A percentile compares a stretch with the other conserved stretches of the same genome.
phyloP scores from a whole-genome alignment of 1,284 basidiomycete species.

The Cystobasidiaceae sp. region DNA sequence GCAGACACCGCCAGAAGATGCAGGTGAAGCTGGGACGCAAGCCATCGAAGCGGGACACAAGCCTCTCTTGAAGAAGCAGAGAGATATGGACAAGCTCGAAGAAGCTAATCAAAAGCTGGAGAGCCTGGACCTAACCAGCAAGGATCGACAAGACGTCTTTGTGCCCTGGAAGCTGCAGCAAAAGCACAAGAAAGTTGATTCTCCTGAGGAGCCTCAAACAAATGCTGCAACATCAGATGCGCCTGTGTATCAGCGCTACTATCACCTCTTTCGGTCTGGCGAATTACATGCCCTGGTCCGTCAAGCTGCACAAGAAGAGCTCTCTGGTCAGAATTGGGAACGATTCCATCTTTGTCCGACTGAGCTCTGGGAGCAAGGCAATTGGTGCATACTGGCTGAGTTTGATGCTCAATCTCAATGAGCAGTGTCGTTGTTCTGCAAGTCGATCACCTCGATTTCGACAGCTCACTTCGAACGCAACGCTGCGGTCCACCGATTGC shows the following conservation, averaged over 20 bases:
- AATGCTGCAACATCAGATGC: conserved; percentile 28
- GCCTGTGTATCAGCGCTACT: conserved; percentile 75
- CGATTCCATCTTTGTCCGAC: not conserved
- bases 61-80: conserved; percentile 5
- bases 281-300: conserved; percentile 63
- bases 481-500: no score
- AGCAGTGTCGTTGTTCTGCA: no score
- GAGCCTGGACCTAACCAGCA: not conserved
- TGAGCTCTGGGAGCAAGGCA: conserved; percentile 28
- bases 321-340: not conserved
- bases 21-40: no score
- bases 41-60: not conserved
- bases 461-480: no score
- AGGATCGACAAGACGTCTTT: conserved; percentile 59
- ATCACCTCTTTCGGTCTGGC: conserved; percentile 81
- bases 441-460: no score
- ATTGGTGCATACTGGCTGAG: conserved; percentile 16
- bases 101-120: not conserved
- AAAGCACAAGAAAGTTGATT: not conserved
- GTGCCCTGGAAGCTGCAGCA: conserved; percentile 62
- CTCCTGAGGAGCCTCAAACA: not conserved
- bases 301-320: conserved; percentile 54
- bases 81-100: conserved; percentile 25
- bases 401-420: no score
- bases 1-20: conserved; percentile 68